A percentile compares a stretch with the other conserved stretches of the same genome.
Conservation (phyloP, 75 land plant genomes). For the Selaginella moellendorffii region DNA sequence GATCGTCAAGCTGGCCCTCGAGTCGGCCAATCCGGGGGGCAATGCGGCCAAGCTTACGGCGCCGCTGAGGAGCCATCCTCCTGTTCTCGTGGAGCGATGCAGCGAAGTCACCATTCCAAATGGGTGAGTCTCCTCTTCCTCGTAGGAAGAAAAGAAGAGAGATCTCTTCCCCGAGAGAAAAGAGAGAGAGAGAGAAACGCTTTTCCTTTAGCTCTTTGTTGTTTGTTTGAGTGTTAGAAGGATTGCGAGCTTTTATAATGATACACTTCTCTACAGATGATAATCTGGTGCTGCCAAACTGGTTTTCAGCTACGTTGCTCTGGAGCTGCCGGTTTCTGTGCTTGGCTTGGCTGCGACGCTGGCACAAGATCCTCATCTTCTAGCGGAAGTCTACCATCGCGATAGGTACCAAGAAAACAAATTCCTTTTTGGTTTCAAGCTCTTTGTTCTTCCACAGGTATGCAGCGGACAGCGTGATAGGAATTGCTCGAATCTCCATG, state of each 20-base stretch:
- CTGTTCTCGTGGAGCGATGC: constrained; percentile 14
- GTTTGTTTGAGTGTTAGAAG: too few species aligned
- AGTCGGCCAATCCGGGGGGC: constrained; percentile 6
- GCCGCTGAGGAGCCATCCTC: constrained; percentile 26
- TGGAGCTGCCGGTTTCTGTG: constrained; percentile 26
- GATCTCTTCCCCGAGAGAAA: too few species aligned
- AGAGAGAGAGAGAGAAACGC: too few species aligned
- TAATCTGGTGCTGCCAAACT: constrained; percentile 11
- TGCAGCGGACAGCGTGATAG: constrained; percentile 23
- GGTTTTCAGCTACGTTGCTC: constrained; percentile 22
- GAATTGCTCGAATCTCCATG: constrained; percentile 21
- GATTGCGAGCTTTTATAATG: not conserved
- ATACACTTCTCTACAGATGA: constrained; percentile 8
- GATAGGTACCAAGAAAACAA: constrained; percentile 13
- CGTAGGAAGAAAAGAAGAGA: too few species aligned
- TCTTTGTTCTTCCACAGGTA: constrained; percentile 23
- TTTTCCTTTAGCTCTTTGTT: too few species aligned
- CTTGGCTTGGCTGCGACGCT: constrained; percentile 21
- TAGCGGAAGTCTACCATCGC: constrained; percentile 17
- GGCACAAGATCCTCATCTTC: constrained; percentile 16
- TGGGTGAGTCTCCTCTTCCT: constrained; percentile 16
- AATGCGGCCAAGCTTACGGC: constrained; percentile 19
- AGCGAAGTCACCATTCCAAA: constrained; percentile 22
- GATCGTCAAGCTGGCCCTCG: constrained; percentile 18
- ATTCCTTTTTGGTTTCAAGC: too few species aligned